Conservation (phyloP, 306 rosid genomes). For the Malus sieversii region DNA sequence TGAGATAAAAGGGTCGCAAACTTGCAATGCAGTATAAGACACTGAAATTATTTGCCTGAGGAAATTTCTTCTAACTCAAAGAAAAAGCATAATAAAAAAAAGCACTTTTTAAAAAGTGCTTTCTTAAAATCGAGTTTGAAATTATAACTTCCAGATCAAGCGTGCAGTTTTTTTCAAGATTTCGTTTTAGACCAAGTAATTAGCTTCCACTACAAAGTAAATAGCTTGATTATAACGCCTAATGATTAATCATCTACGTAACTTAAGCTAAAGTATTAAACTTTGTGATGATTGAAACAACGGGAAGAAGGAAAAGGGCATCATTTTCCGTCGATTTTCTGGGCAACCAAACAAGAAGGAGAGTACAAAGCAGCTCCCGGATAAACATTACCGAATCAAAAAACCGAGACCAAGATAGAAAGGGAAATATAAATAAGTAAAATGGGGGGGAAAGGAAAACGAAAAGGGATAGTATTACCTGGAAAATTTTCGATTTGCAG, state of each 20-base stretch:
- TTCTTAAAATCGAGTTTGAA: neutral
- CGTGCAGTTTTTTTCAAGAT: neutral
- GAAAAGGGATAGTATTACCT: neutral
- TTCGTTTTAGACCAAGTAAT: neutral
- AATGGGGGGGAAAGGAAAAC: neutral
- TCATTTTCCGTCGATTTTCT: neutral
- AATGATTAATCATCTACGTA: neutral
- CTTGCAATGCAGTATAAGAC: too few relatives aligned
- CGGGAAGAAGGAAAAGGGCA: neutral
- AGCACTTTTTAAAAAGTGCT: neutral
- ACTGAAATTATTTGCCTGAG: too few relatives aligned
- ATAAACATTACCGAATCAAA: constrained; percentile 2
- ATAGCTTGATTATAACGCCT: neutral
- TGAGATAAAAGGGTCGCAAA: neutral
- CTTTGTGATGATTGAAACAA: neutral
- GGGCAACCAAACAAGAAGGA: neutral
- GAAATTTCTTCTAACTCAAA: too few relatives aligned
- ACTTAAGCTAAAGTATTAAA: neutral
- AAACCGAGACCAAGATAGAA: neutral
- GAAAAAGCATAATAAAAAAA: neutral
- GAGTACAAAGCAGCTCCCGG: neutral
- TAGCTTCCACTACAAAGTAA: neutral
- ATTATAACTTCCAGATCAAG: neutral
- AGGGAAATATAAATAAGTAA: neutral
- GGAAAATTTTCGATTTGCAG: neutral